Base-by-base conservation (phyloP, 2,329 filamentous ascomycete species). In the Anisogramma anomala region DNA sequence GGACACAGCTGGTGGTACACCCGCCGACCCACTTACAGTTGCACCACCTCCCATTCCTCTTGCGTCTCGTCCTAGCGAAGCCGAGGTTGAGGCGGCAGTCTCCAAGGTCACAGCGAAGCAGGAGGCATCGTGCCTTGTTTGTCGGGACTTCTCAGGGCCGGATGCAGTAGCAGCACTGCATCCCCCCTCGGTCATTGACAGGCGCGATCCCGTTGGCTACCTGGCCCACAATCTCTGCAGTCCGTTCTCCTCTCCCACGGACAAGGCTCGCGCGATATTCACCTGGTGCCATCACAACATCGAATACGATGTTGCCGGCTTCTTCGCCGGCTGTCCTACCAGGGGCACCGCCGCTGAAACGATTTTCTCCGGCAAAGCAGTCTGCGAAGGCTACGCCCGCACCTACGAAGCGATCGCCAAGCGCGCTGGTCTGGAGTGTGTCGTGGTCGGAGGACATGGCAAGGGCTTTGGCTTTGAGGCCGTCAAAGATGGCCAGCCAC, bases 201-300 rank as follows among this genome's bases (percentile, higher is more conserved):
- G 68, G 14, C 61, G 66, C 13, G 71, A 77, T 33, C 78, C 82
- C 0, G 66, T 91, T 3, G 75, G 72, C 15, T 84, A 84, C 64
- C 70, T 98, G 18, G 87, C 88, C 0, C 72, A 75, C 38, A 75
- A 83, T 38, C 72, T 96, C 15, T 94, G 86, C 43, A 68, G 71
- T 3, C 82, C 83, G 0, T 95, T 96, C 55, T 63, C 77, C 1
- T 94, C 85, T 1, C 64, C 68, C 1, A 94, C 89, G 0, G 89
- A 96, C 60, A 95, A 95, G 64, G 89, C 91, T 2, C 74, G 91
- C 20, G 86, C 79, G 2, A 84, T 98, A 45, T 96, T 96, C 57
- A 85, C 84, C 1, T 98, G 91, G 91, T 77, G 88, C 30, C 89
- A 96, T 61, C 80, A 96, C 60, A 96, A 96, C 53, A 79, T 98